Conservation (phyloP, 2,329 filamentous ascomycete genomes). For the Aspergillus sp. region DNA sequence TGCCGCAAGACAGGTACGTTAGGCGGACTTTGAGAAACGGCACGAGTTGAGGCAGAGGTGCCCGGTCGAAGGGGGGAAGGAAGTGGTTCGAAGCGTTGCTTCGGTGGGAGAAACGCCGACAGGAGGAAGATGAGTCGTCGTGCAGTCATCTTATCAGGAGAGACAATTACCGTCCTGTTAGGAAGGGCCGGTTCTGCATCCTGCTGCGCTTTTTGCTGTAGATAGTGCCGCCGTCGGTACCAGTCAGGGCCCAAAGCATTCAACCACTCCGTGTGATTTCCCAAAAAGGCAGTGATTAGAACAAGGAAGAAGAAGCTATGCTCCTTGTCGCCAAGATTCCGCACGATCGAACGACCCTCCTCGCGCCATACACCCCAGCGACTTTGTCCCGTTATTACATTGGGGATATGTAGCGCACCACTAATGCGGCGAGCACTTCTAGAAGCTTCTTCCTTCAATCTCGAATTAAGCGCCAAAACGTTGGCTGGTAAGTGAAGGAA, state of each 20-base stretch:
- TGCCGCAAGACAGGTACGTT: constrained; percentile 51
- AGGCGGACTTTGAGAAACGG: constrained; percentile 55
- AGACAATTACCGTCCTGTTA: constrained; percentile 58
- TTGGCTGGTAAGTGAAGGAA: constrained; percentile 52
- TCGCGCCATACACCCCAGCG: constrained; percentile 63
- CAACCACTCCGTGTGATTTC: constrained; percentile 62
- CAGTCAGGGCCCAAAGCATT: constrained; percentile 54
- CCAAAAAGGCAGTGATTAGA: constrained; percentile 59
- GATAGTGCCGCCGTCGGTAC: constrained; percentile 53
- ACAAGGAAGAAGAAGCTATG: constrained; percentile 62
- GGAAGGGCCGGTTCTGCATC: constrained; percentile 50
- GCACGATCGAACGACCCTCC: constrained; percentile 58
- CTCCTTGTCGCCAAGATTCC: constrained; percentile 55
- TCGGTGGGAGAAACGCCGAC: constrained; percentile 57
- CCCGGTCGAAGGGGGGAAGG: constrained; percentile 41
- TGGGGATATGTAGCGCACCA: constrained; percentile 56
- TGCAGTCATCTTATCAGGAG: constrained; percentile 59
- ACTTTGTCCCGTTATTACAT: constrained; percentile 58
- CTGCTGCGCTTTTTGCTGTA: constrained; percentile 51
- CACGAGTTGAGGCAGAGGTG: constrained; percentile 48
- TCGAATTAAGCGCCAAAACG: constrained; percentile 44
- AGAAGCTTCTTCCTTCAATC: constrained; percentile 49
- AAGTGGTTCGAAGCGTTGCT: constrained; percentile 39
- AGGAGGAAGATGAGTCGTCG: constrained; percentile 59
- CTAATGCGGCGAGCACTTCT: constrained; percentile 52